Conservation (phyloP, 1,284 basidiomycete genomes). For the Pterulicium gracile region DNA sequence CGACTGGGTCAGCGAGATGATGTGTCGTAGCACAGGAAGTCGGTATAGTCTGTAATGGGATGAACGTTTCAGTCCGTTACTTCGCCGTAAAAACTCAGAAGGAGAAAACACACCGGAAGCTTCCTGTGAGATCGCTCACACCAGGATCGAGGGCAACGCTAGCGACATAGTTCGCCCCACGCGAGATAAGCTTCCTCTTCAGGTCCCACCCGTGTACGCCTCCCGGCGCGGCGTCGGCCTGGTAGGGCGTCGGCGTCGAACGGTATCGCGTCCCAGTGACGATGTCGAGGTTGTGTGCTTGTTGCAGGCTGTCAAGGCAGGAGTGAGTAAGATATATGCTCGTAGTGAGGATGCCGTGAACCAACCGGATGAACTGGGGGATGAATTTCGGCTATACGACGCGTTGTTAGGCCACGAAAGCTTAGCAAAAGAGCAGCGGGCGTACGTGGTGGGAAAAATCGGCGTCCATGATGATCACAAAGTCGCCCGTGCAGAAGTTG, state of each 20-base stretch:
- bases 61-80: not conserved
- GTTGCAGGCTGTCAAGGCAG: constrained; percentile 51
- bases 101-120: constrained; percentile 54
- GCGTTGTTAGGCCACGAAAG: constrained; percentile 4
- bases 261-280: constrained; percentile 90
- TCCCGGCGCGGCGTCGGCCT: constrained; percentile 48
- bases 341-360: constrained; percentile 2
- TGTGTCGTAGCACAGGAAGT: constrained; percentile 61
- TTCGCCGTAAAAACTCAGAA: constrained; percentile 6
- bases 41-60: constrained; percentile 57
- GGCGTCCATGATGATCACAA: constrained; percentile 94
- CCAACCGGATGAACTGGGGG: constrained; percentile 74
- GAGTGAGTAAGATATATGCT: constrained; percentile 8
- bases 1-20: constrained; percentile 75
- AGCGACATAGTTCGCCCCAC: constrained; percentile 82
- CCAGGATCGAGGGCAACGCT: constrained; percentile 75
- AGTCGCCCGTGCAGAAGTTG: constrained; percentile 82
- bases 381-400: constrained; percentile 74
- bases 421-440: constrained; percentile 7
- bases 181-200: constrained; percentile 75
- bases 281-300: constrained; percentile 75
- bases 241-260: constrained; percentile 38
- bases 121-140: constrained; percentile 80
- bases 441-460: constrained; percentile 91
- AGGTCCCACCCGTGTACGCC: constrained; percentile 88